phyloP scores from a whole-genome alignment of 1,284 basidiomycete species.

The Trichosporon faecale region DNA sequence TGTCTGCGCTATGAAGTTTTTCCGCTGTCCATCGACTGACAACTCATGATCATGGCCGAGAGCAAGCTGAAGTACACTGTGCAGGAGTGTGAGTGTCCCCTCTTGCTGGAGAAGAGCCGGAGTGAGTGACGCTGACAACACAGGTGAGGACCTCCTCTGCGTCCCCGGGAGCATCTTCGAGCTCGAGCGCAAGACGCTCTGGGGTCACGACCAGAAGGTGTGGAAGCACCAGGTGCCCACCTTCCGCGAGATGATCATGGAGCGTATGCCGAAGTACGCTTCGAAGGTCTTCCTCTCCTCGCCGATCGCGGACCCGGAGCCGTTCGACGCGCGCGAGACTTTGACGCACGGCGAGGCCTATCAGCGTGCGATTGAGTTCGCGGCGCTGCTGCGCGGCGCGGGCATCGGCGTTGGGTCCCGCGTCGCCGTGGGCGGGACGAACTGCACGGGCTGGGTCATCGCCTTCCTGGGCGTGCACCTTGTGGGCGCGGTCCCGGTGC shows the following conservation, averaged over 20 bases:
- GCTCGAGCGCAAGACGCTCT: not conserved
- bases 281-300: conserved; percentile 35
- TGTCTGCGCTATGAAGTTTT: not conserved
- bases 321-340: conserved; percentile 15
- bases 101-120: too few species aligned
- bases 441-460: conserved; percentile 39
- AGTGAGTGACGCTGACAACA: conserved; percentile 6
- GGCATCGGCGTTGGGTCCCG: conserved; percentile 34
- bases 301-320: conserved; percentile 22
- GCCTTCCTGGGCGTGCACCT: conserved; percentile 41
- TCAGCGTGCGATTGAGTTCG: conserved; percentile 28
- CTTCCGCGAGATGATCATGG: not conserved
- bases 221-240: conserved; percentile 10
- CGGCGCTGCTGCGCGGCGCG: conserved; percentile 34
- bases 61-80: not conserved
- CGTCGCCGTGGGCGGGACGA: conserved; percentile 42
- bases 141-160: conserved; percentile 13
- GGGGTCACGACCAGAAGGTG: not conserved
- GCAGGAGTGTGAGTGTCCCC: not conserved
- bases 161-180: conserved; percentile 8
- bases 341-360: conserved; percentile 35
- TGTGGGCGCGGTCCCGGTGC: conserved; percentile 41
- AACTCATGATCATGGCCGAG: not conserved
- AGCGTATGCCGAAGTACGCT: not conserved
- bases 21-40: not conserved